These are phyloP conservation scores for Monosporascus ibericus DNA, from an alignment of 2,329 filamentous ascomycete species.

Conservation along the genomic window DNA sequence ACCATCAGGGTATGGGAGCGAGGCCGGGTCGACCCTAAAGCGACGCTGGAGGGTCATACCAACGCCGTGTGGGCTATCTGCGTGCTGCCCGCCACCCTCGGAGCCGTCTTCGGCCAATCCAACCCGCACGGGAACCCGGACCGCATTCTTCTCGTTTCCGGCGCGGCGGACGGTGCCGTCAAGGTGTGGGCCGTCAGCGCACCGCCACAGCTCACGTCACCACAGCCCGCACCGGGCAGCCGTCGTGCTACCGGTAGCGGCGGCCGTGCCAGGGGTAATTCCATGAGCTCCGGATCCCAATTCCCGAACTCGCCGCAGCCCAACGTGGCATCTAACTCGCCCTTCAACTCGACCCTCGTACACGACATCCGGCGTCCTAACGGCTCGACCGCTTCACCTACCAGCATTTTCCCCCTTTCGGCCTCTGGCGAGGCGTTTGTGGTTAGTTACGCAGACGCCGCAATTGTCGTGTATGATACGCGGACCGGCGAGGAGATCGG, in stretches of 20 bases:
- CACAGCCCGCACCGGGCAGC: slow-evolving; percentile 57
- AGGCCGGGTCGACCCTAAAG: slow-evolving; percentile 89
- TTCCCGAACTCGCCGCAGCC: slow-evolving; percentile 89
- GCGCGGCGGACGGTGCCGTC: slow-evolving; percentile 83
- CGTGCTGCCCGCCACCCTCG: slow-evolving; percentile 78
- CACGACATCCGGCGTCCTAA: slow-evolving; percentile 75
- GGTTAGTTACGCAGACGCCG: slow-evolving; percentile 85
- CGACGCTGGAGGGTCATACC: slow-evolving; percentile 86
- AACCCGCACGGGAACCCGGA: slow-evolving; percentile 75
- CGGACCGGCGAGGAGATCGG: slow-evolving; percentile 86
- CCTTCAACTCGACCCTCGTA: slow-evolving; percentile 82
- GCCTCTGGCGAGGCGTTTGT: slow-evolving; percentile 81
- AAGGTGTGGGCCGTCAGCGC: slow-evolving; percentile 93
- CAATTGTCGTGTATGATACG: slow-evolving; percentile 88
- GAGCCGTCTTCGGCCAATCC: slow-evolving; percentile 70
- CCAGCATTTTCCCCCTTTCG: slow-evolving; percentile 87
- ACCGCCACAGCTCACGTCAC: slow-evolving; percentile 78
- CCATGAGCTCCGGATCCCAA: slow-evolving; percentile 88
- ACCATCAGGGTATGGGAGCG: slow-evolving; percentile 94
- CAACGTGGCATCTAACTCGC: slow-evolving; percentile 74
- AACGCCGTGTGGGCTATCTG: slow-evolving; percentile 96
- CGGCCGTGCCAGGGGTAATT: slow-evolving; percentile 80
- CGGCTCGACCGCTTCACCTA: slow-evolving; percentile 66
- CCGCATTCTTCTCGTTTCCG: slow-evolving; percentile 83
- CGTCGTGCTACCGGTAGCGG: slow-evolving; percentile 58